Evolutionary conservation across 371 early-diverging fungal genomes (phyloP).

Genomic region (Blakeslea trispora): DNA sequence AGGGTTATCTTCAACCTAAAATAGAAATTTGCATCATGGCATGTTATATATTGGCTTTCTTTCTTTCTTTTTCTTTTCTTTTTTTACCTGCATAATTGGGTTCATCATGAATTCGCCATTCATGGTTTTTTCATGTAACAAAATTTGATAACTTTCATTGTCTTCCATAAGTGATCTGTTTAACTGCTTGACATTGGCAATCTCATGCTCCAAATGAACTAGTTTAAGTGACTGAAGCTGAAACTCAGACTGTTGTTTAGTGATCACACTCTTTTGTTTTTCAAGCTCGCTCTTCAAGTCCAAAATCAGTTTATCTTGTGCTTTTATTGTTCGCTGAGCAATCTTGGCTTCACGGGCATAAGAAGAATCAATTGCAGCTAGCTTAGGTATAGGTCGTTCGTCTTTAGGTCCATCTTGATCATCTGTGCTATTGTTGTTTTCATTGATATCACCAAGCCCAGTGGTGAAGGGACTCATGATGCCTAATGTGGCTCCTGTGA

Average conservation of each 20-base stretch:
- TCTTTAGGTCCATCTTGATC: slow-evolving; percentile 1
- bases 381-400: slow-evolving; percentile 30
- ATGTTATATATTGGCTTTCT: not conserved
- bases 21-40: too few species aligned
- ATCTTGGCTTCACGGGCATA: slow-evolving; percentile 55
- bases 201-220: slow-evolving; percentile 58
- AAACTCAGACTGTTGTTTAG: slow-evolving; percentile 40
- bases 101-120: slow-evolving; percentile 78
- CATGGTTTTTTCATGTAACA: slow-evolving; percentile 81
- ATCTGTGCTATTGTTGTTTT: slow-evolving; percentile 7
- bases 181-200: slow-evolving; percentile 63
- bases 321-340: slow-evolving; percentile 54
- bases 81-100: slow-evolving; percentile 51
- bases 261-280: slow-evolving; percentile 36
- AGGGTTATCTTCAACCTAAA: slow-evolving; percentile 17
- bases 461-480: slow-evolving; percentile 39
- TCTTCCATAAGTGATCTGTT: slow-evolving; percentile 80
- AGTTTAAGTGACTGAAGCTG: slow-evolving; percentile 47
- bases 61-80: not conserved
- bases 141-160: slow-evolving; percentile 81
- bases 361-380: slow-evolving; percentile 44
- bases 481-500: slow-evolving; percentile 31
- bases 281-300: slow-evolving; percentile 49
- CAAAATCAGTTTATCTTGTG: slow-evolving; percentile 48
- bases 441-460: slow-evolving; percentile 35